Evolutionary conservation across 108 stramenopile species (phyloP), one percentile per base, ranked within the genome.

Genomic region (Cyclostephanos tholiformis): DNA sequence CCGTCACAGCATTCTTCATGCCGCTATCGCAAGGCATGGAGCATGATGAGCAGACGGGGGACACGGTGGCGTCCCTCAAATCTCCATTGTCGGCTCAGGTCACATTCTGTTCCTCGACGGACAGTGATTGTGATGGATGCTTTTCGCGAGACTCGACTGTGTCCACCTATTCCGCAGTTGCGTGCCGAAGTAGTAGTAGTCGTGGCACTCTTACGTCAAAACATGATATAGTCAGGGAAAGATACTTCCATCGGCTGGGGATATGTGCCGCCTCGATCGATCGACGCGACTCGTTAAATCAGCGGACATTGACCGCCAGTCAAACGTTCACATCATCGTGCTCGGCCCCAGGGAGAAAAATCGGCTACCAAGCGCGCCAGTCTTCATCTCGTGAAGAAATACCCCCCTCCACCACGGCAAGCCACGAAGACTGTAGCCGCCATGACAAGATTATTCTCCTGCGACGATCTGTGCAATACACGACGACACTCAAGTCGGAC

Each of bases 401-500:
- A 58, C 29, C 57, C 27, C 48, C n/a, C 52, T 48, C 32, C 43
- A 50, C 39, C 20, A 56, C 26, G 46, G 6, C 29, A 56, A 35
- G 11, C 61, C 35, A 62, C 7, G 53, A 41, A 32, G 32, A 10
- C 14, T 29, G 7, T 30, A 53, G 13, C 32, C 53, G 32, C 22
- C 25, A 55, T 17, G 67, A 68, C 27, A 68, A 53, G 29, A n/a
- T 61, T 1, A 48, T 76, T 25, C 75, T 76, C 1, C 46, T 76
- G 9, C 29, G 66, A 61, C 51, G 50, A 22, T 69, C 75, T 36
- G 63, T 69, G 11, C 62, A 69, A 50, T 76, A 68, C 36, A 69
- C 75, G 16, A 76, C 75, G 0, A 38, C 51, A 48, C 67, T 76
- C 46, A 76, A 76, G 30, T 76, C 52, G 53, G 67, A 76, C 51